A percentile compares a stretch with the other conserved stretches of the same genome.
These are phyloP conservation scores for Colletotrichum orchidophilum DNA, from an alignment of 2,329 filamentous ascomycete species.

Conservation along the genomic window DNA sequence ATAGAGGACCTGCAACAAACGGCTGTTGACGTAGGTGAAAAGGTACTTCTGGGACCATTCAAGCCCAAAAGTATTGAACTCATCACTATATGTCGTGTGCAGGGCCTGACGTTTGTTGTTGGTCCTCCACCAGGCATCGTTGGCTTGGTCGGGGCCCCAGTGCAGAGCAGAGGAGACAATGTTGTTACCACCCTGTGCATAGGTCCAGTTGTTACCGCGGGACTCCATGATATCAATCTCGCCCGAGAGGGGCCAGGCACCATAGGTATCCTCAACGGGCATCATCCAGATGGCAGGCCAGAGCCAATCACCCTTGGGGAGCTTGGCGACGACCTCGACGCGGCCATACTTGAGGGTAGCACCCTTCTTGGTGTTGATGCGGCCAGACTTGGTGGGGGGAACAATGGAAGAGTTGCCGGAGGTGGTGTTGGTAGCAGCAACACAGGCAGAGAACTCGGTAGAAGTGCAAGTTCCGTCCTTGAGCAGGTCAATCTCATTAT, in stretches of 20 bases:
- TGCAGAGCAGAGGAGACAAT: conserved; percentile 82
- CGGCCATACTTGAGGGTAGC: conserved; percentile 82
- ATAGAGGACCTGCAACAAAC: conserved; percentile 83
- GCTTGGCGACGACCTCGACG: conserved; percentile 80
- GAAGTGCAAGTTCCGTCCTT: conserved; percentile 75
- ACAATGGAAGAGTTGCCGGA: conserved; percentile 76
- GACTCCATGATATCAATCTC: conserved; percentile 87
- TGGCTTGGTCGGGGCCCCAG: conserved; percentile 78
- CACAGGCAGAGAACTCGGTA: conserved; percentile 63
- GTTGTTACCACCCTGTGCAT: conserved; percentile 81
- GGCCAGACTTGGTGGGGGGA: conserved; percentile 80
- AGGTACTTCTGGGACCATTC: conserved; percentile 91
- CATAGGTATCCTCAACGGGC: conserved; percentile 77
- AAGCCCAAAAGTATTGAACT: conserved; percentile 80
- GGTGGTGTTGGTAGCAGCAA: conserved; percentile 78
- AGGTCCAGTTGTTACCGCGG: conserved; percentile 84
- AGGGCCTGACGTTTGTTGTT: conserved; percentile 80
- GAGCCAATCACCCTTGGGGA: conserved; percentile 84
- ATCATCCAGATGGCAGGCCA: conserved; percentile 96
- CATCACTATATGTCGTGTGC: conserved; percentile 76
- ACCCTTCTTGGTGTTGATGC: conserved; percentile 78
- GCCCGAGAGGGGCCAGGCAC: conserved; percentile 80
- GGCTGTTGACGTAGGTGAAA: conserved; percentile 86
- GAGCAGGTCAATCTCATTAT: conserved; percentile 75
- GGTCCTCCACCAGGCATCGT: conserved; percentile 86